Conservation (phyloP, 2,329 filamentous ascomycete species). For the Pseudogymnoascus sp. region DNA sequence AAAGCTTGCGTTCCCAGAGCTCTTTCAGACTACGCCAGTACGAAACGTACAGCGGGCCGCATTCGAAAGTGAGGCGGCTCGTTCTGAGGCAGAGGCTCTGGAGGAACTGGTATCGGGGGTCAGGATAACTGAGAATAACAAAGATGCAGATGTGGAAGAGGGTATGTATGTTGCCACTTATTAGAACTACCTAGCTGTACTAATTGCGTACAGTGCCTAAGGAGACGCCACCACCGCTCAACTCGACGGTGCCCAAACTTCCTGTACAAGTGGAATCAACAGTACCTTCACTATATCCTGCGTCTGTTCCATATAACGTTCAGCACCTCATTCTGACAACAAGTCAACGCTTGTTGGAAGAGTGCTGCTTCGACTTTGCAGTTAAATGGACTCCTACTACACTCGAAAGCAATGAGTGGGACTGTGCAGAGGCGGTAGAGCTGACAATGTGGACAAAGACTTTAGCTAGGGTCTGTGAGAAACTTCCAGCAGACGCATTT, state of each 20-base stretch:
- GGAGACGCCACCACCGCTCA: not conserved
- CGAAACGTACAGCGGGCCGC: constrained; percentile 24
- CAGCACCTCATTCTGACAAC: constrained; percentile 32
- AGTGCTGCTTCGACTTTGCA: constrained; percentile 33
- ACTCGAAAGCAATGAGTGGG: constrained; percentile 23
- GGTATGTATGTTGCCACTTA: not conserved
- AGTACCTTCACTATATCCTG: constrained; percentile 22
- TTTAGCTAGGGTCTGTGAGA: constrained; percentile 19
- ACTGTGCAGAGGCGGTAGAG: constrained; percentile 31
- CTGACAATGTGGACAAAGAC: constrained; percentile 29
- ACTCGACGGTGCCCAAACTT: not conserved
- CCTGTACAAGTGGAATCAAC: not conserved
- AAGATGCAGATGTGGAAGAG: not conserved
- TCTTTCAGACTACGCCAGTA: constrained; percentile 23
- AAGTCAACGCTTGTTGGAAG: constrained; percentile 30
- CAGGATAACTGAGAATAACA: not conserved
- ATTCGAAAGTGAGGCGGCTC: constrained; percentile 25
- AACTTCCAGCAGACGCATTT: constrained; percentile 22
- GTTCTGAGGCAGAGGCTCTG: constrained; percentile 24
- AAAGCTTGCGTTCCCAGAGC: constrained; percentile 29
- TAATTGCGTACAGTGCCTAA: not conserved
- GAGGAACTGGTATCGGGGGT: constrained; percentile 18
- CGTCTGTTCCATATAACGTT: constrained; percentile 28
- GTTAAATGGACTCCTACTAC: constrained; percentile 27
- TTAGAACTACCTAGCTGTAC: not conserved